These are phyloP conservation scores for Pseudogymnoascus verrucosus DNA, from an alignment of 2,329 filamentous ascomycete genomes.

Conservation along the genomic window DNA sequence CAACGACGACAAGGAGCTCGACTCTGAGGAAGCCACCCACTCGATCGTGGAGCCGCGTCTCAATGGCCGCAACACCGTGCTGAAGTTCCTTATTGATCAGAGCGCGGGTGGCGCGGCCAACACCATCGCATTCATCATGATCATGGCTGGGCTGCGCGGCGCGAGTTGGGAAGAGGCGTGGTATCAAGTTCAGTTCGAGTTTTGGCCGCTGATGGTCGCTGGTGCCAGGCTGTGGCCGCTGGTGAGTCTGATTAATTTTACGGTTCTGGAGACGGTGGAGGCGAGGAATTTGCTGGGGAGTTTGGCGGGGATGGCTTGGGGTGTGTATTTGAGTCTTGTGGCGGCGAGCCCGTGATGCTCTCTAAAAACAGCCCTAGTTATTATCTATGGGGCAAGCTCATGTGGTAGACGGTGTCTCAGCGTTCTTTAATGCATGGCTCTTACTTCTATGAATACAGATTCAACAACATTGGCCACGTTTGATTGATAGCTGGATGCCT, in stretches of 20 bases:
- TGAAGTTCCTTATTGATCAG: conserved; percentile 64
- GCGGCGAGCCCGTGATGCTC: conserved; percentile 25
- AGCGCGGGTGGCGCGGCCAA: conserved; percentile 58
- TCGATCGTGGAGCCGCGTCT: conserved; percentile 42
- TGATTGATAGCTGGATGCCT: too few species aligned
- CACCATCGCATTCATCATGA: conserved; percentile 54
- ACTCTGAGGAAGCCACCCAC: conserved; percentile 35
- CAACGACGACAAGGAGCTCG: conserved; percentile 34
- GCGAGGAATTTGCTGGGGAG: conserved; percentile 63
- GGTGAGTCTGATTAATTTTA: conserved; percentile 63
- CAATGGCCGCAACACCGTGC: conserved; percentile 54
- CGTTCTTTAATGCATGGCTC: background rate
- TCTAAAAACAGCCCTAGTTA: background rate
- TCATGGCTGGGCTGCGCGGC: conserved; percentile 37
- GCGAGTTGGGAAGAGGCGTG: conserved; percentile 37
- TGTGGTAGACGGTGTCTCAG: background rate
- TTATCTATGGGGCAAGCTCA: background rate
- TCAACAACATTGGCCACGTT: too few species aligned
- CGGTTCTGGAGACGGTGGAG: conserved; percentile 60
- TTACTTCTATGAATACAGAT: background rate
- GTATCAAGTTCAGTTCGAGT: conserved; percentile 43
- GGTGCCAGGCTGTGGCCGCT: conserved; percentile 67
- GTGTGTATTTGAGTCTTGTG: conserved; percentile 64
- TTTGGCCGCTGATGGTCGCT: conserved; percentile 56
- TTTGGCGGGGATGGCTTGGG: conserved; percentile 65